These are phyloP conservation scores for Paraphoma chrysanthemicola DNA, from an alignment of 2,329 filamentous ascomycete genomes.

Conservation along the genomic window DNA sequence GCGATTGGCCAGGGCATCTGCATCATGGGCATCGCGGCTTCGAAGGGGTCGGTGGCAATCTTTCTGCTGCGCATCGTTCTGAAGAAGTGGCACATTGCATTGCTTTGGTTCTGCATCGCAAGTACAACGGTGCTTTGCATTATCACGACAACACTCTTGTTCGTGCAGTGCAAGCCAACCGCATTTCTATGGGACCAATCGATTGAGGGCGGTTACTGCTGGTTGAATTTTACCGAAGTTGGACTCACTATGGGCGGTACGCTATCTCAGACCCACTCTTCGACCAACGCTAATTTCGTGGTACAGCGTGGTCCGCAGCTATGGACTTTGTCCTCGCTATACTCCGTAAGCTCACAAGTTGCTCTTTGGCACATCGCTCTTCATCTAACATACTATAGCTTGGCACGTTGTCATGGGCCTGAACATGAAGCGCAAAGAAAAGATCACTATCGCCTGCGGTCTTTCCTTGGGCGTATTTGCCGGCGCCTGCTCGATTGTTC, in stretches of 20 bases:
- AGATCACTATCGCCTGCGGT: conserved; percentile 39
- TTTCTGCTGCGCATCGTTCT: conserved; percentile 42
- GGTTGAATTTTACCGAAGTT: conserved; percentile 35
- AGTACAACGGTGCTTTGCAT: conserved; percentile 33
- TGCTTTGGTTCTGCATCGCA: conserved; percentile 41
- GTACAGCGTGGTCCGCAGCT: conserved; percentile 36
- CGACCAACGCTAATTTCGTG: too few relatives aligned
- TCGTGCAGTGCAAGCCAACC: conserved; percentile 35
- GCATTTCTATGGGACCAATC: conserved; percentile 36
- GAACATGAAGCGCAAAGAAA: conserved; percentile 46
- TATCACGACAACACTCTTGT: conserved; percentile 34
- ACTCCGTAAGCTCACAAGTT: conserved; percentile 22
- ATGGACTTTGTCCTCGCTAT: conserved; percentile 47
- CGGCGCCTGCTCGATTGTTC: conserved; percentile 40
- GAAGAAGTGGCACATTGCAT: conserved; percentile 31
- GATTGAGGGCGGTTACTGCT: conserved; percentile 31
- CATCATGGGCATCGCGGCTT: conserved; percentile 40
- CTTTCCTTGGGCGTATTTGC: conserved; percentile 42
- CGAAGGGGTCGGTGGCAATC: conserved; percentile 38
- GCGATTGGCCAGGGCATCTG: conserved; percentile 40
- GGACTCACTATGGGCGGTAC: conserved; percentile 37
- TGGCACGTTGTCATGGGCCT: conserved; percentile 43
- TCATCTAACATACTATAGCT: conserved; percentile 9
- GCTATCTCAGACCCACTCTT: too few relatives aligned
- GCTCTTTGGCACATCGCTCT: neutral